A percentile compares a stretch with the other conserved stretches of the same genome.
These are phyloP conservation scores for Graphilbum fragrans DNA, from an alignment of 2,329 filamentous ascomycete genomes.

Conservation along the genomic window DNA sequence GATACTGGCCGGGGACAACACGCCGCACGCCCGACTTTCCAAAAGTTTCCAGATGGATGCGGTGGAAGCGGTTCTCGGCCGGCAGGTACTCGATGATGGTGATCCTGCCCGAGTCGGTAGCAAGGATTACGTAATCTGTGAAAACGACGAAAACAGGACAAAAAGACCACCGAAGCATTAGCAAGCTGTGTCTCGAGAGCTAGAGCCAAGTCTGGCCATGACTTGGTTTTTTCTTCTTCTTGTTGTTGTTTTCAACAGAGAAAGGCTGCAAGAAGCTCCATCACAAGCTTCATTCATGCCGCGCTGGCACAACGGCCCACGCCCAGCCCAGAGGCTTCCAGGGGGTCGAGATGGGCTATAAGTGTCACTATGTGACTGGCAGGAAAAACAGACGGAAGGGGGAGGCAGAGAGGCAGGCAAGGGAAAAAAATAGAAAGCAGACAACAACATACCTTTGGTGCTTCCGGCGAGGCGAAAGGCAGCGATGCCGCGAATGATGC, in stretches of 20 bases:
- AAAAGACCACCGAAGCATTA: neutral
- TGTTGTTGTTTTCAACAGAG: too few species aligned
- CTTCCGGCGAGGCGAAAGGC: slow-evolving; percentile 88
- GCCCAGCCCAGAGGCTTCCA: too few species aligned
- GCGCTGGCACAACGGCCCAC: too few species aligned
- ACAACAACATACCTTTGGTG: slow-evolving; percentile 73
- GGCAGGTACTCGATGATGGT: slow-evolving; percentile 87
- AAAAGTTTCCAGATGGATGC: slow-evolving; percentile 92
- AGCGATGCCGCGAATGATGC: slow-evolving; percentile 81
- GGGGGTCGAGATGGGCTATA: slow-evolving; percentile 29
- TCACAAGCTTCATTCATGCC: too few species aligned
- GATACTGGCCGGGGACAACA: slow-evolving; percentile 89
- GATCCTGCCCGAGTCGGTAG: slow-evolving; percentile 90
- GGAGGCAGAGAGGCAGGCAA: slow-evolving; percentile 40
- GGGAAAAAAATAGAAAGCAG: slow-evolving; percentile 2
- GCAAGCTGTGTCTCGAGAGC: too few species aligned
- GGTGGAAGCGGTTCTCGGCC: slow-evolving; percentile 74
- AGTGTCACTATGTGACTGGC: slow-evolving; percentile 67
- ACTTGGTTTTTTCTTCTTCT: too few species aligned
- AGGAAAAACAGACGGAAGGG: slow-evolving; percentile 85
- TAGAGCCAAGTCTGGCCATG: neutral
- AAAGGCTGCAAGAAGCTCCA: too few species aligned
- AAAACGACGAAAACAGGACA: neutral
- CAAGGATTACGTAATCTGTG: slow-evolving; percentile 91
- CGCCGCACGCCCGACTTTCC: slow-evolving; percentile 92